Conservation (phyloP, 169 alveolate species). For the Perkinsus chesapeaki region DNA sequence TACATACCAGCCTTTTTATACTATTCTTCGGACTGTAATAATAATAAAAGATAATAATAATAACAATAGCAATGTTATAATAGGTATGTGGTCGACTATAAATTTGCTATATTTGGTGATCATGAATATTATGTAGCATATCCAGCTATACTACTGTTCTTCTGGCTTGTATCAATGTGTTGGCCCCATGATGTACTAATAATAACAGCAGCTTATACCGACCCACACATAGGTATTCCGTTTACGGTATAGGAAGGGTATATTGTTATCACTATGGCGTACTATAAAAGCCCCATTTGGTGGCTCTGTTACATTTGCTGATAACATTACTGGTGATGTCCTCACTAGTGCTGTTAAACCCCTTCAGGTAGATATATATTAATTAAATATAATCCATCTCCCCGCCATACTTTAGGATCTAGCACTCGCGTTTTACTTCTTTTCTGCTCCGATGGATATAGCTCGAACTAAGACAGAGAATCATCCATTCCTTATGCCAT, state of each 20-base stretch:
- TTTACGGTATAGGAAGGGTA: not conserved
- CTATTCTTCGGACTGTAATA: not conserved
- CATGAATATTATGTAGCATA: not conserved
- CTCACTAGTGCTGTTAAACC: not conserved
- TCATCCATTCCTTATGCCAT: not conserved
- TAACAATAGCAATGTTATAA: not conserved
- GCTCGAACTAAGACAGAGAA: not conserved
- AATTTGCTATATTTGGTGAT: not conserved
- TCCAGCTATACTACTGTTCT: not conserved
- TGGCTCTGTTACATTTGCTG: not conserved
- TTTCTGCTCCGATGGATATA: not conserved
- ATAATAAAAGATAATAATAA: too few species aligned
- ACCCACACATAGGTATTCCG: not conserved
- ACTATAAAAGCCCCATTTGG: not conserved
- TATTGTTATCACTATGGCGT: not conserved
- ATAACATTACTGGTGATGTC: not conserved
- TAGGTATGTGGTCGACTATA: not conserved
- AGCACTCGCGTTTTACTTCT: not conserved
- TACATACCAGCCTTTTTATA: not conserved
- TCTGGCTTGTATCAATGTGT: not conserved
- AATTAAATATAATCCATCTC: not conserved
- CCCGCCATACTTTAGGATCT: not conserved
- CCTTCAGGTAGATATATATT: not conserved
- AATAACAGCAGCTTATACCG: not conserved
- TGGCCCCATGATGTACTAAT: not conserved